Base-by-base conservation (phyloP, 2,329 filamentous ascomycete genomes). In the Trichoderma sp. region DNA sequence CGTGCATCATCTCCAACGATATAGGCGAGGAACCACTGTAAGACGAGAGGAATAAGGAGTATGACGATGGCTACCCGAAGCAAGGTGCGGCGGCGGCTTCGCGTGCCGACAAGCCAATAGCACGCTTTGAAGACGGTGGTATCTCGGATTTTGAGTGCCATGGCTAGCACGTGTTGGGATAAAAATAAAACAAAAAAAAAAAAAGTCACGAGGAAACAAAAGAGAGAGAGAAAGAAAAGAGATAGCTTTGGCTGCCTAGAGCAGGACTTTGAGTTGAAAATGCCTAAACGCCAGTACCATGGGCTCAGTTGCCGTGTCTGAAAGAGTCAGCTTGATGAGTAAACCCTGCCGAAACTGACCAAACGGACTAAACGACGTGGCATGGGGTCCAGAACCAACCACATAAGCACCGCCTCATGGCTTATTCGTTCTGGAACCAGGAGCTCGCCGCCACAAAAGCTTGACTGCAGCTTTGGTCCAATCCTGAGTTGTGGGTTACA, bases 21-120 rank as follows among this genome's bases (percentile, higher is more conserved):
- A 60, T 80, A 80, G 22, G 76, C 79, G 12, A 80, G 68, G 10
- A 77, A 42, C 68, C 77, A 75, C 71, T 80, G 78, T 42, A 80
- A 70, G 12, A 78, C 12, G n/a, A 79, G 54, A 4, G 77, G 77
- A 37, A 74, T 56, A 39, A 73, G 25, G 19, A 70, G 39, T 22
- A 70, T 39, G 19, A 59, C 50, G 10, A 72, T 1, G 22, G 61
- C 67, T n/a, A 64, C 12, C 19, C 72, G 71, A 35, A 70, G 19
- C 35, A 73, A 25, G 59, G 67, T 59, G 29, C 71, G 70, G 5
- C 71, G 71, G 37, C 71, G 70, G 56, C 56, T 63, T 22, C 71
- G 70, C 19, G 71, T 73, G 22, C 70, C 71, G 27, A 69, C 67
- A 39, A 68, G 10, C 71, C 70, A 70, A 60, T 70, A 69, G 27